phyloP scores from a whole-genome alignment of 2,329 filamentous ascomycete genomes.

The Phialemonium atrogriseum region DNA sequence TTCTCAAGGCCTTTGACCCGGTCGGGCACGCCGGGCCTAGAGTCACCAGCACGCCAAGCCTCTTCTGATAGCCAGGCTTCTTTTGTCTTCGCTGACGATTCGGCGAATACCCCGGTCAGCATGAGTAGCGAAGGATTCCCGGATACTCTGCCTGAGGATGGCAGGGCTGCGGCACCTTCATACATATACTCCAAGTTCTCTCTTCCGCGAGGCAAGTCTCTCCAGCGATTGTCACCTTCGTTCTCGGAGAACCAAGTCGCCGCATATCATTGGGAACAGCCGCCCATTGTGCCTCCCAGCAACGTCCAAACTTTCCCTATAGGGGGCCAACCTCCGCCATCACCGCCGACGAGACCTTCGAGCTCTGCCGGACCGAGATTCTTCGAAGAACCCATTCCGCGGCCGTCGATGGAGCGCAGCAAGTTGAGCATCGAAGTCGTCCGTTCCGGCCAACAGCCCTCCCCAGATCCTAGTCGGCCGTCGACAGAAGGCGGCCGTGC shows the following conservation, averaged over 20 bases:
- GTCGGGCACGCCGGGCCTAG: conserved; percentile 50
- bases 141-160: conserved; percentile 40
- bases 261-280: conserved; percentile 56
- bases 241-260: conserved; percentile 44
- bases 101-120: conserved; percentile 61
- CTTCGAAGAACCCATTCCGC: conserved; percentile 30
- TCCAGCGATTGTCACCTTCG: conserved; percentile 60
- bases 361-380: conserved; percentile 39
- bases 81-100: conserved; percentile 55
- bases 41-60: conserved; percentile 52
- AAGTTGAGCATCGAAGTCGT: conserved; percentile 41
- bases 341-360: conserved; percentile 51
- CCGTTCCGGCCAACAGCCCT: conserved; percentile 30
- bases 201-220: conserved; percentile 71
- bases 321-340: conserved; percentile 45
- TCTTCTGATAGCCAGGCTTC: conserved; percentile 62
- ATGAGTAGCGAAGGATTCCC: conserved; percentile 63
- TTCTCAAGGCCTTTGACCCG: conserved; percentile 87
- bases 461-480: conserved; percentile 34
- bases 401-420: conserved; percentile 41
- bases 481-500: conserved; percentile 34
- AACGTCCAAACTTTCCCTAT: conserved; percentile 33
- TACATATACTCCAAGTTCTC: conserved; percentile 83
- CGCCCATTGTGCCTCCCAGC: conserved; percentile 25
- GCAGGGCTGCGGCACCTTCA: conserved; percentile 50